phyloP scores from a whole-genome alignment of 73 alveolate species.

The Paramecium sonneborni region DNA sequence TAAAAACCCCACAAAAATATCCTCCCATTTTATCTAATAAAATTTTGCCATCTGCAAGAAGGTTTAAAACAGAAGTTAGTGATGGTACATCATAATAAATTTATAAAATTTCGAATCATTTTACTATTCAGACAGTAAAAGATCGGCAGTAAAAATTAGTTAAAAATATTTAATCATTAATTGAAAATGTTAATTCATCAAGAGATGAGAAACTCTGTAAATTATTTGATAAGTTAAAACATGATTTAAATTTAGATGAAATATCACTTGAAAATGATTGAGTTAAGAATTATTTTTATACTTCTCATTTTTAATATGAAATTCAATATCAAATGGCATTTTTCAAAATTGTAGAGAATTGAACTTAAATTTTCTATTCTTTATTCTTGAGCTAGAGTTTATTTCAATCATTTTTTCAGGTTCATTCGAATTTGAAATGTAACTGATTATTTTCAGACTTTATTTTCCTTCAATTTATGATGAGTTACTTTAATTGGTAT shows the following conservation, averaged over 20 bases:
- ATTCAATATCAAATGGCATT: background rate
- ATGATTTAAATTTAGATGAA: background rate
- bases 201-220: background rate
- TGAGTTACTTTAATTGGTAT: background rate
- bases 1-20: background rate
- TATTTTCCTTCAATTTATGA: background rate
- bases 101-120: background rate
- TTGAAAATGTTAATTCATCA: background rate
- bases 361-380: background rate
- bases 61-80: background rate
- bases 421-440: background rate
- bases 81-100: background rate
- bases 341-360: conserved; percentile 11
- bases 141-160: background rate
- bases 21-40: background rate
- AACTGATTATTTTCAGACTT: background rate
- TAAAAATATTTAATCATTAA: background rate
- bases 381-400: background rate
- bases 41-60: background rate
- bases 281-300: background rate
- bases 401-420: background rate
- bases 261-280: background rate
- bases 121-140: background rate
- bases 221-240: background rate
- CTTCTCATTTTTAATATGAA: background rate